phyloP scores from a whole-genome alignment of 371 early-diverging fungal species.

The Lichtheimia ornata region DNA sequence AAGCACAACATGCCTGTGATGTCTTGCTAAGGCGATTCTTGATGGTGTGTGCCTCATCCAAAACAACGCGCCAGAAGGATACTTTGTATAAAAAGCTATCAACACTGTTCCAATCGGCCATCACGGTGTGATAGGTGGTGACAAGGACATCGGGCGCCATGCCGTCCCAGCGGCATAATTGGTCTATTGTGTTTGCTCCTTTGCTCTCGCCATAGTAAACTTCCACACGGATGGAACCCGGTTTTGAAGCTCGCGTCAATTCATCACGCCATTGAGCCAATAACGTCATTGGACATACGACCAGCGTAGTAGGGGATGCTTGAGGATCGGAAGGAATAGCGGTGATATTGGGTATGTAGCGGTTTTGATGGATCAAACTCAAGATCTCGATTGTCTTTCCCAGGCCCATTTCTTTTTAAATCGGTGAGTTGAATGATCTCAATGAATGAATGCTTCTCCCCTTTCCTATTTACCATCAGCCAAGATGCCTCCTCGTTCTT shows the following conservation, averaged over 20 bases:
- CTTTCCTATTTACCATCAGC: constrained; percentile 57
- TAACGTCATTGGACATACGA: constrained; percentile 74
- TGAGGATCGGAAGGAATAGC: constrained; percentile 6
- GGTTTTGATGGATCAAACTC: constrained; percentile 62
- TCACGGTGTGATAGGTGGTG: constrained; percentile 68
- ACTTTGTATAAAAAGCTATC: constrained; percentile 28
- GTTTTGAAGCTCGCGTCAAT: constrained; percentile 48
- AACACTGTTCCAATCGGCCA: constrained; percentile 48
- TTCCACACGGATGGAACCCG: constrained; percentile 41
- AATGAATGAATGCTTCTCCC: neutral
- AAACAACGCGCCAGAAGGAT: constrained; percentile 64
- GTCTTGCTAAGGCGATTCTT: constrained; percentile 61
- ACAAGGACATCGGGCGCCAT: constrained; percentile 59
- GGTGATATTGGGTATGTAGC: constrained; percentile 16
- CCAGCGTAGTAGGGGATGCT: constrained; percentile 56
- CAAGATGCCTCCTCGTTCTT: constrained; percentile 70
- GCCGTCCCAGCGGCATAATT: constrained; percentile 32
- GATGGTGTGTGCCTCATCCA: constrained; percentile 84
- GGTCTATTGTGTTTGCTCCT: constrained; percentile 6
- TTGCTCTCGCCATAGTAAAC: constrained; percentile 61
- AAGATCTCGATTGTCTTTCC: constrained; percentile 89
- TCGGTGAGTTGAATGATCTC: neutral
- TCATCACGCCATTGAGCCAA: constrained; percentile 79
- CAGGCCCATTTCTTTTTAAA: constrained; percentile 76
- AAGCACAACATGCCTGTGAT: constrained; percentile 58